phyloP scores from a whole-genome alignment of 371 early-diverging fungal genomes.

The Mucor mucedo region DNA sequence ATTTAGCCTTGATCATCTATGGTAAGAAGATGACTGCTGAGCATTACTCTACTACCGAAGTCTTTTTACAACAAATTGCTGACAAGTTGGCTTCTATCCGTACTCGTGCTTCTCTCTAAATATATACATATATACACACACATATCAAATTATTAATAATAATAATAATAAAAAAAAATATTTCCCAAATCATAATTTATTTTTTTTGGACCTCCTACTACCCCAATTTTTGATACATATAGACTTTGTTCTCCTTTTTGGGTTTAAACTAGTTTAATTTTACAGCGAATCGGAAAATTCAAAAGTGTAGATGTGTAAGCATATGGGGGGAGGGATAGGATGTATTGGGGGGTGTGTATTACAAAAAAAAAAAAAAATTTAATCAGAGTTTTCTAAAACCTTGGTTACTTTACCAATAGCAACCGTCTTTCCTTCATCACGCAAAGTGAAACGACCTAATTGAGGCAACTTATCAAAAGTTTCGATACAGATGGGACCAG shows the following conservation, averaged over 20 bases:
- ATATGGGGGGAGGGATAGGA: too few relatives aligned
- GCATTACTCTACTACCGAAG: slow-evolving; percentile 81
- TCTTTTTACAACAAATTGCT: slow-evolving; percentile 80
- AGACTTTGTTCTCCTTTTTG: too few relatives aligned
- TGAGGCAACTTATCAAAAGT: slow-evolving; percentile 88
- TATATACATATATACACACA: background rate
- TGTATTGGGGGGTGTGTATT: too few relatives aligned
- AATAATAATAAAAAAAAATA: background rate
- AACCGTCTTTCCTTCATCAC: slow-evolving; percentile 96
- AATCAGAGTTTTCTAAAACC: slow-evolving; percentile 53
- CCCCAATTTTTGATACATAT: too few relatives aligned
- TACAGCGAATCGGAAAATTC: too few relatives aligned
- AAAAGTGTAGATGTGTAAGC: background rate
- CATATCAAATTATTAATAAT: background rate
- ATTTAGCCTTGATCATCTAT: slow-evolving; percentile 93
- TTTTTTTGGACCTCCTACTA: too few relatives aligned
- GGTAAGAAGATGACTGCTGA: slow-evolving; percentile 75
- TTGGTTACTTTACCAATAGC: slow-evolving; percentile 94
- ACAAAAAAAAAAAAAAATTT: slow-evolving; percentile 9
- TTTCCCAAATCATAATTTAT: too few relatives aligned
- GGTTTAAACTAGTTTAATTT: too few relatives aligned
- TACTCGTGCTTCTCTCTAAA: slow-evolving; percentile 35
- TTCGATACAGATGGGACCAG: slow-evolving; percentile 85
- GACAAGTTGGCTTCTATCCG: slow-evolving; percentile 67
- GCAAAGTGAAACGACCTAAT: slow-evolving; percentile 95